A percentile compares a stretch with the other conserved stretches of the same genome.
Evolutionary conservation across 2,329 filamentous ascomycete genomes (phyloP).

Genomic region (Lasiodiplodia theobromae): DNA sequence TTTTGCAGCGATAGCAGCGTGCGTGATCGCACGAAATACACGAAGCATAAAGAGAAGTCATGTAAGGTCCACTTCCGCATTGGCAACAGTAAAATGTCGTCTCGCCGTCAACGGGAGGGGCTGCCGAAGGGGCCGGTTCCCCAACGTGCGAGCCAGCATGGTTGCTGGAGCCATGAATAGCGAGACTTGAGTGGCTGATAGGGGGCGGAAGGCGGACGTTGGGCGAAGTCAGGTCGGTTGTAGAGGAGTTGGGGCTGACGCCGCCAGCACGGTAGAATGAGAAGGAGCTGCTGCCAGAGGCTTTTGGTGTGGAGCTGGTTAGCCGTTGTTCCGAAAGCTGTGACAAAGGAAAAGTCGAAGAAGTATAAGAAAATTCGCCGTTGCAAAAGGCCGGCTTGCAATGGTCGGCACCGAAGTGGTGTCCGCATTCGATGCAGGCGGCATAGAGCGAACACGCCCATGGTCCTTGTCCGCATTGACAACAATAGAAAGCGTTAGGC

Average conservation of each 20-base stretch:
- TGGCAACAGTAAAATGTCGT: constrained; percentile 7
- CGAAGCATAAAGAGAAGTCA: background rate
- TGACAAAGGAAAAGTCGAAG: background rate
- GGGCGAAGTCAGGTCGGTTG: background rate
- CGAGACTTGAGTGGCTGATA: background rate
- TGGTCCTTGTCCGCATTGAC: constrained; percentile 11
- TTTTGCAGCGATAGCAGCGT: constrained; percentile 2
- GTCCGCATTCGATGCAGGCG: constrained; percentile 12
- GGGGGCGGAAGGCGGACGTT: constrained; percentile 6
- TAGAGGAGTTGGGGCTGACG: background rate
- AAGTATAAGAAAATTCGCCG: background rate
- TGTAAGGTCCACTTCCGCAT: background rate
- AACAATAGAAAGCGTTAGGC: constrained; percentile 22
- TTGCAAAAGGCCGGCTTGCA: background rate
- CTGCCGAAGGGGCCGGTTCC: background rate
- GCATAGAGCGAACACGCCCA: constrained; percentile 3
- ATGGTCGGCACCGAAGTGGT: background rate
- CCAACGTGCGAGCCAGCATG: background rate
- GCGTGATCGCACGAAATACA: background rate
- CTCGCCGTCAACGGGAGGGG: constrained; percentile 2
- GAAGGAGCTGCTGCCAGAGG: background rate
- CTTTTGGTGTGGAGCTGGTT: constrained; percentile 5
- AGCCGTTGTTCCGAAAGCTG: background rate
- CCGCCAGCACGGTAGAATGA: background rate
- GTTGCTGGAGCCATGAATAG: background rate